These are phyloP conservation scores for Ascomycota sp. DNA, from an alignment of 2,329 filamentous ascomycete genomes.

Conservation along the genomic window DNA sequence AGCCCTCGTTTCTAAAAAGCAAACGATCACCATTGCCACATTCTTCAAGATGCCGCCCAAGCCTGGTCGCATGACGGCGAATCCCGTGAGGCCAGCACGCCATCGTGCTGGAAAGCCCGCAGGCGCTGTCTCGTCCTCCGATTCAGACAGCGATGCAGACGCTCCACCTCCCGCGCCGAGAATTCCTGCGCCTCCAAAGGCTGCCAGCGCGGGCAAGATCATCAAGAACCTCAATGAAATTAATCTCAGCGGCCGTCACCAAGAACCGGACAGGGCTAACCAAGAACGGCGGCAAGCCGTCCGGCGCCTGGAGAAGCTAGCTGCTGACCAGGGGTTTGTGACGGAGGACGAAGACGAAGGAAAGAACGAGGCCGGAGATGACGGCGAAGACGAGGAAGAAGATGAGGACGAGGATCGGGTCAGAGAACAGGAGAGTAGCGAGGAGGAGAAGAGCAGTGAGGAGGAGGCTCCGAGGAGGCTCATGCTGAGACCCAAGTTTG, in stretches of 20 bases:
- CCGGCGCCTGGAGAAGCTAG: slow-evolving; percentile 27
- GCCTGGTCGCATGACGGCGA: slow-evolving; percentile 91
- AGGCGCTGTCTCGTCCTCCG: slow-evolving; percentile 32
- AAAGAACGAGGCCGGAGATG: slow-evolving; percentile 12
- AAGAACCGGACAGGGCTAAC: slow-evolving; percentile 21
- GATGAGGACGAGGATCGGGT: slow-evolving; percentile 3
- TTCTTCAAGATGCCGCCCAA: slow-evolving; percentile 39
- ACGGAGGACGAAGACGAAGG: slow-evolving; percentile 31
- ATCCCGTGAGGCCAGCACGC: slow-evolving; percentile 59
- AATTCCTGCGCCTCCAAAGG: slow-evolving; percentile 35
- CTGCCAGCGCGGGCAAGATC: slow-evolving; percentile 33
- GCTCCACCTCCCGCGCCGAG: slow-evolving; percentile 10
- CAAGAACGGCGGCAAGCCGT: slow-evolving; percentile 26
- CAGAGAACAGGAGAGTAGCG: slow-evolving; percentile 18
- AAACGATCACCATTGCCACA: slow-evolving; percentile 1
- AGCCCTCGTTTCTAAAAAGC: too few species aligned
- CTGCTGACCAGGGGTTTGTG: slow-evolving; percentile 41
- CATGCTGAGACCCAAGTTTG: slow-evolving; percentile 43
- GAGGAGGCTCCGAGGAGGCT: slow-evolving; percentile 34
- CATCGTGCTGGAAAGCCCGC: slow-evolving; percentile 69
- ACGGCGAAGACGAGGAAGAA: too few species aligned
- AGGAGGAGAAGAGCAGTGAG: slow-evolving; percentile 26
- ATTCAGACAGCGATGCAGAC: slow-evolving; percentile 26
- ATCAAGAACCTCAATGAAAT: slow-evolving; percentile 31
- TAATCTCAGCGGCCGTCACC: slow-evolving; percentile 26